phyloP scores from a whole-genome alignment of 108 stramenopile species.

The Chaetoceros muelleri region DNA sequence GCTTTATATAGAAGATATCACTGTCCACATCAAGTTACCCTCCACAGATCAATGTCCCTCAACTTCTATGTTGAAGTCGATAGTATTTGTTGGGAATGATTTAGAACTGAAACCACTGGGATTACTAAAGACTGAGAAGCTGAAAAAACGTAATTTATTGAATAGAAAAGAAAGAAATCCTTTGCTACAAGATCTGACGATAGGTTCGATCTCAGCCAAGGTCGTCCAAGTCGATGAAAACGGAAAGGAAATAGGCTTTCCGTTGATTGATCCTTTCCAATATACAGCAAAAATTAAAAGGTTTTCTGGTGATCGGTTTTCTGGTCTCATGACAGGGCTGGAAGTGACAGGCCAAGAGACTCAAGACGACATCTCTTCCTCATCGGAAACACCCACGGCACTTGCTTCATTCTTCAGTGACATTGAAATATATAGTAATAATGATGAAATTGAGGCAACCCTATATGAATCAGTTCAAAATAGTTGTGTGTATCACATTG shows the following conservation, averaged over 20 bases:
- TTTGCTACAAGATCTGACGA: background rate
- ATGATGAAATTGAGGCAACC: background rate
- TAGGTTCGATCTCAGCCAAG: background rate
- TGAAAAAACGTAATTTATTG: background rate
- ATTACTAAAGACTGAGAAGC: background rate
- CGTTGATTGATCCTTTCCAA: background rate
- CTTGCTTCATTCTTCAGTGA: background rate
- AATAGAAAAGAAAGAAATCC: background rate
- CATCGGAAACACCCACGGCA: background rate
- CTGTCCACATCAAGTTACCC: background rate
- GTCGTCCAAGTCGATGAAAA: background rate
- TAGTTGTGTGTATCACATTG: too few relatives aligned
- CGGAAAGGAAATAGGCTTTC: background rate
- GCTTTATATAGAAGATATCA: background rate
- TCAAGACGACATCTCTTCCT: background rate
- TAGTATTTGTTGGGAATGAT: background rate
- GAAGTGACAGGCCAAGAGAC: background rate
- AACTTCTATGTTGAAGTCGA: too few relatives aligned
- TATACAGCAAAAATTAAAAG: background rate
- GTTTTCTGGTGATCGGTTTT: background rate
- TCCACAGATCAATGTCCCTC: too few relatives aligned
- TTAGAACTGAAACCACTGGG: background rate
- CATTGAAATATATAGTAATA: background rate
- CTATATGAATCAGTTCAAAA: too few relatives aligned
- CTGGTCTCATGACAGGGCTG: background rate